Evolutionary conservation across 768 basidiomycete species (phyloP).

Genomic region (Suillus discolor): DNA sequence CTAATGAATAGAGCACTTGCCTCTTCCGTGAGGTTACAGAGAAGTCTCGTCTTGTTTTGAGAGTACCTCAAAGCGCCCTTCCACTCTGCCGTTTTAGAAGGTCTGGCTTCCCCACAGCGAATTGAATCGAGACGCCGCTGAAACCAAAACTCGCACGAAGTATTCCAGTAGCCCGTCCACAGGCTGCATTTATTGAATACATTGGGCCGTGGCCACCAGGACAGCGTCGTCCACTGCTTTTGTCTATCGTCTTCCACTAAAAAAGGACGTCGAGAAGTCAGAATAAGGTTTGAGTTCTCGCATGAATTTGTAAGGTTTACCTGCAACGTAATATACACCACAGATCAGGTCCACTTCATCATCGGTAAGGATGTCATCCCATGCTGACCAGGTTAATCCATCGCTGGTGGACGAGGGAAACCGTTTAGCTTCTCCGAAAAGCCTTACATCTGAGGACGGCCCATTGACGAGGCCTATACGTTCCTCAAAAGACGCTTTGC

Average conservation of each 20-base stretch:
- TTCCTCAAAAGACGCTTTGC: neutral
- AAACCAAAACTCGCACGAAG: neutral
- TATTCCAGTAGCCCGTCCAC: constrained; percentile 1
- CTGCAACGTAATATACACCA: neutral
- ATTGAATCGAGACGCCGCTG: neutral
- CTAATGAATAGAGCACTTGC: neutral
- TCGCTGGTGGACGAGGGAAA: neutral
- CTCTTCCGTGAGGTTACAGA: neutral
- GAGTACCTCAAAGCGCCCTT: neutral
- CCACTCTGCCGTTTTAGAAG: neutral
- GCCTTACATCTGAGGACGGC: neutral
- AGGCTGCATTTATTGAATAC: neutral
- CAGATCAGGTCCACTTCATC: constrained; percentile 1
- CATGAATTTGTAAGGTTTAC: neutral
- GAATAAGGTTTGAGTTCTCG: neutral
- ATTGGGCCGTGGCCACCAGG: neutral
- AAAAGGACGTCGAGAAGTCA: neutral
- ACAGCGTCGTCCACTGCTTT: neutral
- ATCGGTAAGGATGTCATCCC: neutral
- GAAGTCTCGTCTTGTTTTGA: neutral
- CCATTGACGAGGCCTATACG: neutral
- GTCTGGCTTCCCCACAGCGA: neutral
- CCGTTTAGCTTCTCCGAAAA: neutral
- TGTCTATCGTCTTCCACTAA: neutral
- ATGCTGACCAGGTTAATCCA: neutral